These are phyloP conservation scores for Pisolithus albus DNA, from an alignment of 768 basidiomycete genomes.

Conservation along the genomic window DNA sequence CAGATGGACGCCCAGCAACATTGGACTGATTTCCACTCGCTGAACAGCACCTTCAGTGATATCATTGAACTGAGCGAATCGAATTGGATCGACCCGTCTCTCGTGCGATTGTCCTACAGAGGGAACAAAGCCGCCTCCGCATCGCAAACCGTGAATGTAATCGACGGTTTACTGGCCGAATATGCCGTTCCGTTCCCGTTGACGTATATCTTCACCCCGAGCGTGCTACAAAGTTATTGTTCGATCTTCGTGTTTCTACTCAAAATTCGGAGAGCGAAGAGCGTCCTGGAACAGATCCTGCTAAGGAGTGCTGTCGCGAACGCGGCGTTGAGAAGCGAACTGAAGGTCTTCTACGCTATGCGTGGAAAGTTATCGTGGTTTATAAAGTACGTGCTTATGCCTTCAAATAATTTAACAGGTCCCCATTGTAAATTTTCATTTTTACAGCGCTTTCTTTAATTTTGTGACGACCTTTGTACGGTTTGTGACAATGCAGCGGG, in stretches of 20 bases:
- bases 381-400: slow-evolving; percentile 56
- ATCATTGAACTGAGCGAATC: slow-evolving; percentile 46
- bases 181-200: slow-evolving; percentile 78
- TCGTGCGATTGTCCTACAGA: slow-evolving; percentile 67
- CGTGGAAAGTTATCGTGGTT: slow-evolving; percentile 78
- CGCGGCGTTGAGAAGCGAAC: slow-evolving; percentile 33
- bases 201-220: slow-evolving; percentile 67
- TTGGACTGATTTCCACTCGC: slow-evolving; percentile 80
- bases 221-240: slow-evolving; percentile 49
- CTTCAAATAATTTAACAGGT: background rate
- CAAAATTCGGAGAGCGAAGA: slow-evolving; percentile 69
- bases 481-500: background rate
- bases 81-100: slow-evolving; percentile 57
- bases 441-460: slow-evolving; percentile 51
- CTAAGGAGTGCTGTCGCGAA: slow-evolving; percentile 44
- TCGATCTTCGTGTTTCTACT: slow-evolving; percentile 66
- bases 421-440: slow-evolving; percentile 3
- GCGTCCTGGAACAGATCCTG: slow-evolving; percentile 60
- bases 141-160: slow-evolving; percentile 49
- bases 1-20: slow-evolving; percentile 69
- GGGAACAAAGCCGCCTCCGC: slow-evolving; percentile 42
- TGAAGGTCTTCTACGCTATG: slow-evolving; percentile 73
- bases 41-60: slow-evolving; percentile 72
- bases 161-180: slow-evolving; percentile 66
- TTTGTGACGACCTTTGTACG: slow-evolving; percentile 70